Conservation (phyloP, 1,284 basidiomycete species). For the Gastroboletus turbinatus region DNA sequence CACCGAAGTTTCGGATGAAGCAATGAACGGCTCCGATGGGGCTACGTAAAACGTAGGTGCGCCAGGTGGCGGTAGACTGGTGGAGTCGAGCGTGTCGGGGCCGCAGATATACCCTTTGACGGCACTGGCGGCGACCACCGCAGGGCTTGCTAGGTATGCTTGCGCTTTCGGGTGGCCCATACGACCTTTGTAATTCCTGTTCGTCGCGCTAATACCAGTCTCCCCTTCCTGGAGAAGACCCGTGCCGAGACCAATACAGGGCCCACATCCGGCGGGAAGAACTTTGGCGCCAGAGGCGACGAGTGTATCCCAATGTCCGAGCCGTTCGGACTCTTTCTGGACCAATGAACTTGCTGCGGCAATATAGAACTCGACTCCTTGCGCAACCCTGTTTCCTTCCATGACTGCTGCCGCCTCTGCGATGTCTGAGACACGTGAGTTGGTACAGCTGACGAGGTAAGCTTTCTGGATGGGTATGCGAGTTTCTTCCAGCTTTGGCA, state of each 20-base stretch:
- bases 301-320: slow-evolving; percentile 89
- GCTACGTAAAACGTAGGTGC: slow-evolving; percentile 62
- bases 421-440: slow-evolving; percentile 95
- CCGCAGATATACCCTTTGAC: slow-evolving; percentile 90
- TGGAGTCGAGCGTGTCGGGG: slow-evolving; percentile 68
- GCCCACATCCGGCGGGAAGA: slow-evolving; percentile 94
- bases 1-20: slow-evolving; percentile 28
- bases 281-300: slow-evolving; percentile 88
- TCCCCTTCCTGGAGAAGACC: slow-evolving; percentile 94
- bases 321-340: slow-evolving; percentile 83
- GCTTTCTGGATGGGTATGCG: slow-evolving; percentile 93
- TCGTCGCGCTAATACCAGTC: slow-evolving; percentile 96
- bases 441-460: slow-evolving; percentile 98
- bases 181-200: slow-evolving; percentile 98
- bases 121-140: slow-evolving; percentile 95
- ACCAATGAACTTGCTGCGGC: slow-evolving; percentile 93
- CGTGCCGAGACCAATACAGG: slow-evolving; percentile 94
- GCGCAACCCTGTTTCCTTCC: slow-evolving; percentile 80
- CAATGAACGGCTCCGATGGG: slow-evolving; percentile 32
- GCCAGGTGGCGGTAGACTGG: slow-evolving; percentile 50
- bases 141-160: slow-evolving; percentile 95
- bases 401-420: slow-evolving; percentile 90
- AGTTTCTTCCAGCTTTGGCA: slow-evolving; percentile 75
- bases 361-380: slow-evolving; percentile 95
- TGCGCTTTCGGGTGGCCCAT: slow-evolving; percentile 97